Conservation (phyloP, 2,329 filamentous ascomycete genomes). For the Nigrospora osmanthi region DNA sequence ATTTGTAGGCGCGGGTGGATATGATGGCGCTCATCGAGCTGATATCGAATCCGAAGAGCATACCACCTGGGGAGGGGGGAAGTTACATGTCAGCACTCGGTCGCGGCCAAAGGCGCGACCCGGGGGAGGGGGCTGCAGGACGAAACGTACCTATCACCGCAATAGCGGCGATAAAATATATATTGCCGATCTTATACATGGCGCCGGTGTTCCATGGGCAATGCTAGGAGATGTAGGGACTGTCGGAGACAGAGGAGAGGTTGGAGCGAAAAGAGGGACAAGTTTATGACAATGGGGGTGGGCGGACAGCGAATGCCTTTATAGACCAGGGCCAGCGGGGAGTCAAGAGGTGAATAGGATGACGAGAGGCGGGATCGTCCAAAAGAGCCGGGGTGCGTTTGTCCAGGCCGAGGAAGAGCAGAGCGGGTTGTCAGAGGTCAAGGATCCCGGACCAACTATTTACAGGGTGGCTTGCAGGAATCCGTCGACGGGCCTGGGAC, state of each 20-base stretch:
- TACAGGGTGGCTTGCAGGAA: too few relatives aligned
- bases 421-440: too few relatives aligned
- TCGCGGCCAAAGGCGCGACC: neutral
- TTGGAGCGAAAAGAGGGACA: too few relatives aligned
- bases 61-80: slow-evolving; percentile 23
- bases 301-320: too few relatives aligned
- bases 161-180: slow-evolving; percentile 34
- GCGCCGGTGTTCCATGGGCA: slow-evolving; percentile 3
- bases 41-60: slow-evolving; percentile 35
- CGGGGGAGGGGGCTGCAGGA: neutral
- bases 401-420: too few relatives aligned
- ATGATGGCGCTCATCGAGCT: slow-evolving; percentile 37
- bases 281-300: too few relatives aligned
- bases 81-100: neutral
- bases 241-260: neutral
- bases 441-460: too few relatives aligned
- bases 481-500: too few relatives aligned
- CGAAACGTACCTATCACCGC: slow-evolving; percentile 30
- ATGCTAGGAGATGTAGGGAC: neutral
- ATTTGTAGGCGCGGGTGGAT: slow-evolving; percentile 30
- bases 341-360: too few relatives aligned
- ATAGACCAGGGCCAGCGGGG: too few relatives aligned
- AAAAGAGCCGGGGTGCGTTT: too few relatives aligned
- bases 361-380: too few relatives aligned
- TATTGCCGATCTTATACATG: slow-evolving; percentile 27